Evolutionary conservation across 495 filamentous ascomycete species (phyloP).

Genomic region (Talaromyces borbonicus): DNA sequence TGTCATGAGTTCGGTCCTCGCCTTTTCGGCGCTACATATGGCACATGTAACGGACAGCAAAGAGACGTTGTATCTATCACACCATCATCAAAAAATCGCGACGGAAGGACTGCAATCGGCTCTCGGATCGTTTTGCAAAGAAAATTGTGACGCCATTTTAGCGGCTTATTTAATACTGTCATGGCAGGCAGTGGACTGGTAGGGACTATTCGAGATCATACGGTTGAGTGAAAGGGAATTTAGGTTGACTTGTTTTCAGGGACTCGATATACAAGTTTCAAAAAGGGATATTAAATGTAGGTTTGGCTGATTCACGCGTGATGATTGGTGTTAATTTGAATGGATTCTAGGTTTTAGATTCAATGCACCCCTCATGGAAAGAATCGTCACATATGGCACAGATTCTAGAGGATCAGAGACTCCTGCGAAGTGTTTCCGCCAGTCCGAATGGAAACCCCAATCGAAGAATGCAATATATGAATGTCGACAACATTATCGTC

Average conservation of each 20-base stretch:
- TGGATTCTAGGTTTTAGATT: constrained; percentile 58
- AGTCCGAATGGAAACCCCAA: constrained; percentile 26
- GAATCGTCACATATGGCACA: constrained; percentile 76
- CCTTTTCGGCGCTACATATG: constrained; percentile 84
- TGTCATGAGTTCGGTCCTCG: constrained; percentile 86
- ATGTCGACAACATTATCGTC: constrained; percentile 45
- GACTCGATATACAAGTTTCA: constrained; percentile 84
- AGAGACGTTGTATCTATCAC: constrained; percentile 73
- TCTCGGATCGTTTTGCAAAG: constrained; percentile 72
- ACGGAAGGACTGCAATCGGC: constrained; percentile 82
- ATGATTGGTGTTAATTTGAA: constrained; percentile 3
- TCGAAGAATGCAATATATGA: constrained; percentile 41
- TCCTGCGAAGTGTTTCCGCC: constrained; percentile 32
- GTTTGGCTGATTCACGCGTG: constrained; percentile 1
- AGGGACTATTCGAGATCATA: constrained; percentile 38
- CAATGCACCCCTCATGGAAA: constrained; percentile 83
- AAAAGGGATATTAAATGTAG: constrained; percentile 81
- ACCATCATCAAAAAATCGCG: constrained; percentile 75
- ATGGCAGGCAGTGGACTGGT: constrained; percentile 97
- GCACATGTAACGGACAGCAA: constrained; percentile 75
- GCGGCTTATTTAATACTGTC: constrained; percentile 87
- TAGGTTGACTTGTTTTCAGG: constrained; percentile 45
- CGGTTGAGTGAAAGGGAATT: constrained; percentile 16
- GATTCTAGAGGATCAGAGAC: constrained; percentile 60
- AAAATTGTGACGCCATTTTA: constrained; percentile 84